Evolutionary conservation across 2,329 filamentous ascomycete species (phyloP), one percentile per base, ranked within the genome.

Genomic region (Colletotrichum caudatum): DNA sequence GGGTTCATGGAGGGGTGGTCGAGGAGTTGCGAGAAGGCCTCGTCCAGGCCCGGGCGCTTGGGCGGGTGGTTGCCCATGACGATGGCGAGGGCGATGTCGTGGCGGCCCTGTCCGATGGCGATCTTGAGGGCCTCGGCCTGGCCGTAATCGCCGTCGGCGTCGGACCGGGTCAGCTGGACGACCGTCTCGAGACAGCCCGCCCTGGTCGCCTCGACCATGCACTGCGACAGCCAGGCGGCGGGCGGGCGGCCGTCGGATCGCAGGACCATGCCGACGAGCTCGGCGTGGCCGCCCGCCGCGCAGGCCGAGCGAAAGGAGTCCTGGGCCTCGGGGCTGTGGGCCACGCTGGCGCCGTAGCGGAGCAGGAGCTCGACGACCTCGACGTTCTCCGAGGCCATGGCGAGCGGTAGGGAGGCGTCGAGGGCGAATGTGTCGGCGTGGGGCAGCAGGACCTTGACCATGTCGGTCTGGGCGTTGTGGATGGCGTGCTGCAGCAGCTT

Each of bases 71-170:
- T 82, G 16, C 87, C 88, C 62, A 86, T 85, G 18, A 89, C 76
- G 26, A 91, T 84, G 7, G 88, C 87, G 37, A 90, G 80, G 0
- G 82, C 85, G 51, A 91, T 84, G 73, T 91, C 88, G 63, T 85
- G 81, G 16, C 87, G 82, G 20, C 86, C 84, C 29, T 83, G 80
- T 0, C 78, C 78, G 33, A 90, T 78, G 4, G 88, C 87, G 0
- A 81, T 76, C 69, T 84, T 86, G 35, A 91, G 80, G 0, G 87
- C 87, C 26, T 88, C 84, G 12, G 84, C 86, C 2, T 83, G 79
- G 71, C 87, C 84, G 74, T 85, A 82, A 71, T 86, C 85, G 7
- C 84, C 85, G 62, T 90, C 86, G 2, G 87, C 88, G 1, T 80
- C 82, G 0, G 87, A 86, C 39, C 86, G 84, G 72, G 84, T 87